Base-by-base conservation (phyloP, 1,284 basidiomycete species). In the Microbotryomycetes sp. region DNA sequence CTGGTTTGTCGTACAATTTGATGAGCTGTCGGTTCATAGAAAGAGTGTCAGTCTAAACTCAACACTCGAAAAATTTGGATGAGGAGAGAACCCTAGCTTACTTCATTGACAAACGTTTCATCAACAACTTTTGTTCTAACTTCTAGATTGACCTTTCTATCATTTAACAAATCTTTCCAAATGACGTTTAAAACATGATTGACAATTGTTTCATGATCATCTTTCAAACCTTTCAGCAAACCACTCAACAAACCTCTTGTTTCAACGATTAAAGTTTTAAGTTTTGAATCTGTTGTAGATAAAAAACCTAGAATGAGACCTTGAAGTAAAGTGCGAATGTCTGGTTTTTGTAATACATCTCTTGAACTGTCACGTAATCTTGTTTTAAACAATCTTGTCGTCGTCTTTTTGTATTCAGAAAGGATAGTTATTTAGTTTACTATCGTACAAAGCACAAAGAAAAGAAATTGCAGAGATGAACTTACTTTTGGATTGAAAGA, bases 301-400 rank as follows among this genome's bases (percentile, higher is more conserved):
- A 69, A 60, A 52, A 69, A 65, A 6, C 58, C 56, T 7, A 67
- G 54, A 7, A 69, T 59, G 42, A 69, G 63, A 46, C 66, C 61
- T 28, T 62, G 58, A 45, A 69, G 63, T 12, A 69, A 63, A 3
- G 67, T 67, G n/a, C 67, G 62, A 28, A 69, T 64, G 52, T 69
- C 67, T 58, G 67, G 67, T 49, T 60, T 62, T 6, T 22, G 6
- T 9, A 67, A 51, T 4, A 58, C 55, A 49, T 63, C 66, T 9
- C 61, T 45, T 1, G 54, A 64, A 5, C 54, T 26, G 15, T 61
- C 56, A 9, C 57, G 58, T 7, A 69, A 56, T 25, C 67, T 62
- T 14, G 65, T 69, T 42, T 64, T 64, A 61, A 58, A 69, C 28
- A 69, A 56, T 12, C 67, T 65, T 6, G 56, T 47, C 14, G 66